Evolutionary conservation across 371 early-diverging fungal species (phyloP).

Genomic region (Mortierella sp.): DNA sequence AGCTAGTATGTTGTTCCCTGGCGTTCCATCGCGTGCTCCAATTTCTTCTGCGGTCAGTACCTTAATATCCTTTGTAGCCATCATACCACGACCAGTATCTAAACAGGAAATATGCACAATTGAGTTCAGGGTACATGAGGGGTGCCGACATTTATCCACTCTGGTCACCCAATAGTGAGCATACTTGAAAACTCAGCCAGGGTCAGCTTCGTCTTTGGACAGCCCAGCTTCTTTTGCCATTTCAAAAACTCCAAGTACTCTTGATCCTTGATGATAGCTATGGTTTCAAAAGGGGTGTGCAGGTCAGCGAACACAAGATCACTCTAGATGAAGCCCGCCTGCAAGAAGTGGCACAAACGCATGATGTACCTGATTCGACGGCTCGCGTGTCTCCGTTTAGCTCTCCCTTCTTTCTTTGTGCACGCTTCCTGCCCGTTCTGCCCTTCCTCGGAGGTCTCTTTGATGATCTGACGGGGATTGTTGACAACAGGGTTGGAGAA

Average conservation of each 20-base stretch:
- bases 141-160: neutral
- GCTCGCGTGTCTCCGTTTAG: slow-evolving; percentile 4
- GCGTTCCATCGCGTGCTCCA: neutral
- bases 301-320: neutral
- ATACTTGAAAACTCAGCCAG: slow-evolving; percentile 67
- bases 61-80: slow-evolving; percentile 69
- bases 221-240: slow-evolving; percentile 61
- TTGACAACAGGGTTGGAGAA: neutral
- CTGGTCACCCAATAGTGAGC: neutral
- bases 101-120: slow-evolving; percentile 2
- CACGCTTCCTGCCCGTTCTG: slow-evolving; percentile 26
- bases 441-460: slow-evolving; percentile 19
- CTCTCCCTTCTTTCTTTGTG: slow-evolving; percentile 6
- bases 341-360: neutral
- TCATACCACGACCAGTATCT: slow-evolving; percentile 76
- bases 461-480: neutral
- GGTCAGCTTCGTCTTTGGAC: slow-evolving; percentile 65
- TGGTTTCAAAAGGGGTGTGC: neutral
- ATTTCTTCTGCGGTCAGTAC: slow-evolving; percentile 20
- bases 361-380: slow-evolving; percentile 33
- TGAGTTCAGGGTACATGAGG: neutral
- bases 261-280: slow-evolving; percentile 58
- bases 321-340: neutral
- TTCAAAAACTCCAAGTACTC: slow-evolving; percentile 60
- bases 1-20: slow-evolving; percentile 3